Conservation (phyloP, 768 basidiomycete species). For the Pleurotus eryngii region DNA sequence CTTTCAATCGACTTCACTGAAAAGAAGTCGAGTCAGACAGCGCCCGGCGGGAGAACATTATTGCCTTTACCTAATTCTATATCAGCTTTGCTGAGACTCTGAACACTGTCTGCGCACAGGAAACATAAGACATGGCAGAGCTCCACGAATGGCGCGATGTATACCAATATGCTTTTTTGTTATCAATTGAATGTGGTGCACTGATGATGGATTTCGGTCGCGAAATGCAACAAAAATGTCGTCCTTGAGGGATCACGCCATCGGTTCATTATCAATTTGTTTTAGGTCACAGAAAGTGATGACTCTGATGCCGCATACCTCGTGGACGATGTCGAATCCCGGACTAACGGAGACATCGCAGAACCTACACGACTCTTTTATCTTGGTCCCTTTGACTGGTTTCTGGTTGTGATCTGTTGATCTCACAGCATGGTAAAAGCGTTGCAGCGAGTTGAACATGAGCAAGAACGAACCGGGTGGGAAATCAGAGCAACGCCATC, state of each 20-base stretch:
- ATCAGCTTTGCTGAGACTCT: constrained; percentile 40
- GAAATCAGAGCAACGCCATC: background rate
- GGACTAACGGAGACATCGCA: constrained; percentile 38
- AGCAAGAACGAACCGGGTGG: background rate
- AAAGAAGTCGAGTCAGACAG: background rate
- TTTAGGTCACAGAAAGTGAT: background rate
- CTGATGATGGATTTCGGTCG: constrained; percentile 46
- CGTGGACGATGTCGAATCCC: constrained; percentile 48
- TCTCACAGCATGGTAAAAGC: background rate
- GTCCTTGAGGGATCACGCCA: constrained; percentile 29
- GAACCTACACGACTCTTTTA: constrained; percentile 32
- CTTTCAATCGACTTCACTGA: constrained; percentile 44
- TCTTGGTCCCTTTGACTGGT: background rate
- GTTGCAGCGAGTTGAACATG: background rate
- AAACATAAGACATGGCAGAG: background rate
- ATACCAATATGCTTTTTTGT: constrained; percentile 51
- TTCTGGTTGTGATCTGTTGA: constrained; percentile 39
- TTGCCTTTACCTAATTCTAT: constrained; percentile 40
- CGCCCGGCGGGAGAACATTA: too few relatives aligned
- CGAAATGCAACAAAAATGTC: constrained; percentile 47
- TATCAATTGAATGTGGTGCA: constrained; percentile 48
- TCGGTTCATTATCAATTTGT: background rate
- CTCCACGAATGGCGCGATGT: constrained; percentile 10
- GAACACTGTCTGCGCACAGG: constrained; percentile 48
- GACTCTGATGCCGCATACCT: constrained; percentile 29